Conservation (phyloP, 2,329 filamentous ascomycete species). For the Taxawa tesnikishii region DNA sequence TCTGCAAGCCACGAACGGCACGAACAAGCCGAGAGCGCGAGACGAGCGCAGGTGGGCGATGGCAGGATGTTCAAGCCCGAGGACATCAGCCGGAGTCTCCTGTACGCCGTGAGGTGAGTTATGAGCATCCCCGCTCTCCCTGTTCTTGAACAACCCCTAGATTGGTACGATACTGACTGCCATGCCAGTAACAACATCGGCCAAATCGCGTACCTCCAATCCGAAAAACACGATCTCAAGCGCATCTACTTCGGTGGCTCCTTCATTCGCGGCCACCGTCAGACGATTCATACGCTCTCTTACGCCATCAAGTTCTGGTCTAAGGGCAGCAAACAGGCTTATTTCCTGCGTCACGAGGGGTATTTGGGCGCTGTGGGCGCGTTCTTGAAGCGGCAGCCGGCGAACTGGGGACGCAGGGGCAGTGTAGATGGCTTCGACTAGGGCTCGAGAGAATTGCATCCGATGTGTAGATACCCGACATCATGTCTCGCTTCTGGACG, state of each 20-base stretch:
- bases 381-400: conserved; percentile 79
- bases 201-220: conserved; percentile 95
- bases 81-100: conserved; percentile 79
- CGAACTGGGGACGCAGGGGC: no score
- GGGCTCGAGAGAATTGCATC: no score
- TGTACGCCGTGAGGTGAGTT: conserved; percentile 71
- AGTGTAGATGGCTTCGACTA: no score
- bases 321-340: conserved; percentile 85
- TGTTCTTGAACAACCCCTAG: no score
- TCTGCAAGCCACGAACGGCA: conserved; percentile 19
- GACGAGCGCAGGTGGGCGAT: conserved; percentile 22
- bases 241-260: conserved; percentile 96
- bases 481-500: no score
- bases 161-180: no score
- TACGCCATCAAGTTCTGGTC: conserved; percentile 98
- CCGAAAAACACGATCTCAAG: conserved; percentile 80
- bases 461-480: no score
- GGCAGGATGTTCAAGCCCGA: conserved; percentile 56
- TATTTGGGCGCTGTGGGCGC: conserved; percentile 91
- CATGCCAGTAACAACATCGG: conserved; percentile 99
- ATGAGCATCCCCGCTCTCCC: neutral
- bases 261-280: conserved; percentile 89
- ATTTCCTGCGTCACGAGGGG: conserved; percentile 89
- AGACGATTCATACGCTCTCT: conserved; percentile 94
- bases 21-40: conserved; percentile 16